Evolutionary conservation across 108 stramenopile genomes (phyloP).

Genomic region (Conticribra weissflogii): DNA sequence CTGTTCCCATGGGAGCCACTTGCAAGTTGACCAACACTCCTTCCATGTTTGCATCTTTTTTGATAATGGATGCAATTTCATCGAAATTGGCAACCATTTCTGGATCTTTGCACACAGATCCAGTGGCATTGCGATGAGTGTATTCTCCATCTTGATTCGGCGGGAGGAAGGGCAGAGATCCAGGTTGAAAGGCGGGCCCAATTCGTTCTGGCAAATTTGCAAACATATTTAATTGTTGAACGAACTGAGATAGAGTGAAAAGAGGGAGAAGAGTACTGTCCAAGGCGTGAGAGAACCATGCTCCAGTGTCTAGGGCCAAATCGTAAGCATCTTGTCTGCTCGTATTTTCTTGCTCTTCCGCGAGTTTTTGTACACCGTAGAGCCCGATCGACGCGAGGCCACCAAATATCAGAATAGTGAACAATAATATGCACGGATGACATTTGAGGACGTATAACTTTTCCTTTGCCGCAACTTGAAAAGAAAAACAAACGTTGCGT

Average conservation of each 20-base stretch:
- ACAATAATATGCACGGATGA: background rate
- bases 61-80: conserved; percentile 38
- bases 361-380: background rate
- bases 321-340: conserved; percentile 16
- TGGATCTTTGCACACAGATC: conserved; percentile 36
- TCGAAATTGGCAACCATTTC: conserved; percentile 19
- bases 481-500: background rate
- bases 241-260: conserved; percentile 51
- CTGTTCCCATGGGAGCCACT: conserved; percentile 39
- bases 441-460: background rate
- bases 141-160: background rate
- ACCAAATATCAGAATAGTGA: background rate
- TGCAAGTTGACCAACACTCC: conserved; percentile 45
- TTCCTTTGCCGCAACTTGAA: background rate
- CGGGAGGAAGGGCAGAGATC: background rate
- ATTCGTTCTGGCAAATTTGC: conserved; percentile 25
- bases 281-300: conserved; percentile 44
- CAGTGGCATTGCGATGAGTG: conserved; percentile 41
- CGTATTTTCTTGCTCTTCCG: background rate
- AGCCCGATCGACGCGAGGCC: background rate
- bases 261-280: conserved; percentile 47
- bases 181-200: conserved; percentile 16
- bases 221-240: conserved; percentile 30
- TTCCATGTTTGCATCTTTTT: conserved; percentile 37
- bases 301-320: conserved; percentile 40